These are phyloP conservation scores for Diplodia scrobiculata DNA, from an alignment of 2,329 filamentous ascomycete genomes.

Conservation along the genomic window DNA sequence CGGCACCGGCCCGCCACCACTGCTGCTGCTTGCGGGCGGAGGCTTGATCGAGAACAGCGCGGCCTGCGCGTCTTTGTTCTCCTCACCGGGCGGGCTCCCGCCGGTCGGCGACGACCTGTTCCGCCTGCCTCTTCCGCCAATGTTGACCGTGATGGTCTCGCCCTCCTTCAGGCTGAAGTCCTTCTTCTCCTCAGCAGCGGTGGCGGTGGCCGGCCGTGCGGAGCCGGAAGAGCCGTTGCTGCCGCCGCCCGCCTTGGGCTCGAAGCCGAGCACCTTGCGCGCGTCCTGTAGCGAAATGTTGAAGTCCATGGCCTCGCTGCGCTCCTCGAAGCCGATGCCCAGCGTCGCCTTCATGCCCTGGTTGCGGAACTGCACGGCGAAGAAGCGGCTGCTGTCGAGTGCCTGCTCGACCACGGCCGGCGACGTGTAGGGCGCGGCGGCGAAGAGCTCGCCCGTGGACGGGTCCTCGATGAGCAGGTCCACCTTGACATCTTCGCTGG, in stretches of 20 bases:
- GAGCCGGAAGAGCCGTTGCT: slow-evolving; percentile 12
- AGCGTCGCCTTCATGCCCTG: slow-evolving; percentile 75
- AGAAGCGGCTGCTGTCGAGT: slow-evolving; percentile 79
- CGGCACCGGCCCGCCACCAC: slow-evolving; percentile 36
- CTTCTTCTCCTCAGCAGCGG: slow-evolving; percentile 58
- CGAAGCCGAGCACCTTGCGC: slow-evolving; percentile 67
- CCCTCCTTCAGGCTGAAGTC: slow-evolving; percentile 88
- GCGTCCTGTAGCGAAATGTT: slow-evolving; percentile 78
- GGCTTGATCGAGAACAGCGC: slow-evolving; percentile 73
- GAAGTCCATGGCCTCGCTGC: slow-evolving; percentile 84
- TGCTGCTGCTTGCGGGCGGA: slow-evolving; percentile 54
- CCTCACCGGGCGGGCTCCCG: slow-evolving; percentile 39
- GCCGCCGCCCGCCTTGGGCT: slow-evolving; percentile 36
- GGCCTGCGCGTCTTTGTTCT: slow-evolving; percentile 46
- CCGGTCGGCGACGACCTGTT: slow-evolving; percentile 34
- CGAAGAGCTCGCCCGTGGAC: slow-evolving; percentile 72
- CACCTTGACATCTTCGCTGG: slow-evolving; percentile 63
- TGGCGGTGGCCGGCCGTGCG: neutral
- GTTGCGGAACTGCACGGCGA: slow-evolving; percentile 78
- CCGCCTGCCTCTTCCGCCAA: slow-evolving; percentile 60
- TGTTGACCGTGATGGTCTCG: slow-evolving; percentile 82
- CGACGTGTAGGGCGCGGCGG: slow-evolving; percentile 75
- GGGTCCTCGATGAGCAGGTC: slow-evolving; percentile 80
- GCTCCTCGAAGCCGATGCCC: slow-evolving; percentile 84
- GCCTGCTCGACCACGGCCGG: slow-evolving; percentile 71